A percentile compares a stretch with the other conserved stretches of the same genome.
phyloP scores from a whole-genome alignment of 2,329 filamentous ascomycete genomes.

The Hypoxylon rubiginosum region DNA sequence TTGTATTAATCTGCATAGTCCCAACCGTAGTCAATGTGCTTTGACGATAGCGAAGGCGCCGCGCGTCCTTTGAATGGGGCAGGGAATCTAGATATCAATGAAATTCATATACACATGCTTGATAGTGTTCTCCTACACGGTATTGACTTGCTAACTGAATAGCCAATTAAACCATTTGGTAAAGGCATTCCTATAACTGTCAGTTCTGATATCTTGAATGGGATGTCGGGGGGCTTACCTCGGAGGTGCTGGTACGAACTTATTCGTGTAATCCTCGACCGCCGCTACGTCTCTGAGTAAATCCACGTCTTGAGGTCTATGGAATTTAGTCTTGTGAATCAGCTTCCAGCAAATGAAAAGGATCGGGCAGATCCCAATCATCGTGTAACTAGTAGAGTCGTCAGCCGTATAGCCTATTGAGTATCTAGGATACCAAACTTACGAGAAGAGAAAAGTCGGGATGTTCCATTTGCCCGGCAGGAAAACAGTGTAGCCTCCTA shows the following conservation, averaged over 20 bases:
- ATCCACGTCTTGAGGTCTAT: conserved; percentile 71
- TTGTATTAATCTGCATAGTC: not conserved
- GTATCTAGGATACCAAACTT: conserved; percentile 47
- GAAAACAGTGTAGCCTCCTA: conserved; percentile 83
- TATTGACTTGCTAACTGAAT: conserved; percentile 34
- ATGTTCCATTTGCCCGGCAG: conserved; percentile 76
- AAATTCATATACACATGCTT: not conserved
- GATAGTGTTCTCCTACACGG: not conserved
- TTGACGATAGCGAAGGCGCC: not conserved
- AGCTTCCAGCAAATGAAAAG: conserved; percentile 81
- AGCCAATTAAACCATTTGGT: conserved; percentile 46
- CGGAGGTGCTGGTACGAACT: conserved; percentile 67
- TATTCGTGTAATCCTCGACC: conserved; percentile 76
- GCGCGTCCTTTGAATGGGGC: not conserved
- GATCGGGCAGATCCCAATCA: conserved; percentile 77
- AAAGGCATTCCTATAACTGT: conserved; percentile 40
- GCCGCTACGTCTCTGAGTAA: conserved; percentile 72
- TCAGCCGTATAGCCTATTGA: conserved; percentile 2
- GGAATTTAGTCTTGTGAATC: conserved; percentile 71
- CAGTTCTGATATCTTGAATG: conserved; percentile 1
- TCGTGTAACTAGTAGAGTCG: conserved; percentile 68
- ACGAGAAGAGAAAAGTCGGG: conserved; percentile 79
- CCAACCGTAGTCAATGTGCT: not conserved
- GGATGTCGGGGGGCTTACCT: conserved; percentile 57
- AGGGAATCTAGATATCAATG: not conserved